Base-by-base conservation (phyloP, 371 early-diverging fungal genomes). In the Globomyces sp. region DNA sequence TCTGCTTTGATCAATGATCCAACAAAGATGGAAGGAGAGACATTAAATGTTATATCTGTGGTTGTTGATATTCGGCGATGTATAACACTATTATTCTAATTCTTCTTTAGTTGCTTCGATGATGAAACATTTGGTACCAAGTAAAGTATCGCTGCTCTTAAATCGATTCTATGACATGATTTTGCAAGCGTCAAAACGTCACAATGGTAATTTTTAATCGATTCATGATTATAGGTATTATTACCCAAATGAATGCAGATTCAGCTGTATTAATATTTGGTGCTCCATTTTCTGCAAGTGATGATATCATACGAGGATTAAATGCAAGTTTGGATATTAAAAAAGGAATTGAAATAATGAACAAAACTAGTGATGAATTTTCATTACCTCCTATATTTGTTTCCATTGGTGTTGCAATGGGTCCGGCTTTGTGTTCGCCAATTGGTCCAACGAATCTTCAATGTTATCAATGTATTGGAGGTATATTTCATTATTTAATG, bases 401-500 rank as follows among this genome's bases (percentile, higher is more conserved):
- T 37, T 13, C n/a, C 46, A 68, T 77, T 36, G 75, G 72, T 5
- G 63, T 80, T 40, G 39, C 73, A 4, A 78, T 77, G 11, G 79
- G 81, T 2, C 34, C 24, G 4, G 57, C 71, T 34, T 43, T 82
- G n/a, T 42, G 65, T 39, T 81, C 78, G 2, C 64, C 66, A 50
- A 75, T 83, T 36, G 82, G 81, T 1, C 49, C 70, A 3, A 9
- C 72, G 3, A 58, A 58, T 47, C 34, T 71, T 13, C 52, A 73
- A 42, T 77, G 79, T 36, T 77, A 71, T 52, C 67, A 76, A 6
- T 72, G 71, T 9, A 72, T 82, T 45, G 84, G 84, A 5, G 78
- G 78, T 61, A 46, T 57, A 34, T 50, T 69, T 39, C 34, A 13
- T 4, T 67, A n/a, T 1, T 1, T 11, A 61, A 61, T 57, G 13